Percentiles rank a stretch among this genome's conserved stretches.
phyloP scores from a whole-genome alignment of 2,329 filamentous ascomycete genomes.

The Fusarium redolens region DNA sequence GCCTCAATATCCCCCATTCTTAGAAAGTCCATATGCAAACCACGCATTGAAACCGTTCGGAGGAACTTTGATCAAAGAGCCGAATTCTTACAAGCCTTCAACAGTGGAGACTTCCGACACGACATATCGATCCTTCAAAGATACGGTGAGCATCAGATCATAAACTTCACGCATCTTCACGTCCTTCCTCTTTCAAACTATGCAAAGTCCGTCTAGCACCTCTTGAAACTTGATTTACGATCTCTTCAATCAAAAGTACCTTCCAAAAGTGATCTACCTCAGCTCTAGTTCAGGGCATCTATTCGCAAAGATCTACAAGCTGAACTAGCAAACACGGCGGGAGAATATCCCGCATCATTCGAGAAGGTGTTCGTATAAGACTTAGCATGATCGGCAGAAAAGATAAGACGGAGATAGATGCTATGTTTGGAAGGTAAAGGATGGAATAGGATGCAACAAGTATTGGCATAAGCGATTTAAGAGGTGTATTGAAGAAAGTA shows the following conservation, averaged over 20 bases:
- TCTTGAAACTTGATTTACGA: background rate
- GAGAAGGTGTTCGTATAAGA: background rate
- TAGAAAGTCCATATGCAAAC: background rate
- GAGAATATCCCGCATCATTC: background rate
- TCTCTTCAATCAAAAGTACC: background rate
- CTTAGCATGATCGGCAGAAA: background rate
- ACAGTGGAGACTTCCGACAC: background rate
- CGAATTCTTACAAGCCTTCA: background rate
- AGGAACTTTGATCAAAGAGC: background rate
- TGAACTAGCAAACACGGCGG: background rate
- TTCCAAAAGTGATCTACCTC: background rate
- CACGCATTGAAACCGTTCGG: accelerated
- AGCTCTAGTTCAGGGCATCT: background rate
- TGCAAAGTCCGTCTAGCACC: background rate
- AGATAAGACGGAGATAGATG: conserved; percentile 12
- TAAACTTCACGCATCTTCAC: background rate
- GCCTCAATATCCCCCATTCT: no score
- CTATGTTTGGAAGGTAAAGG: conserved; percentile 19
- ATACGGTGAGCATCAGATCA: conserved; percentile 5
- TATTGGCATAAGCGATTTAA: background rate
- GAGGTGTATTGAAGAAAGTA: background rate
- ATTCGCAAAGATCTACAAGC: conserved; percentile 1
- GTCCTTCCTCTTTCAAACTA: conserved; percentile 4
- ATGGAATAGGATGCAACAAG: background rate
- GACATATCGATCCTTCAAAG: background rate